Evolutionary conservation across 352 stramenopile genomes (phyloP).

Genomic region (Pythium periplocum): DNA sequence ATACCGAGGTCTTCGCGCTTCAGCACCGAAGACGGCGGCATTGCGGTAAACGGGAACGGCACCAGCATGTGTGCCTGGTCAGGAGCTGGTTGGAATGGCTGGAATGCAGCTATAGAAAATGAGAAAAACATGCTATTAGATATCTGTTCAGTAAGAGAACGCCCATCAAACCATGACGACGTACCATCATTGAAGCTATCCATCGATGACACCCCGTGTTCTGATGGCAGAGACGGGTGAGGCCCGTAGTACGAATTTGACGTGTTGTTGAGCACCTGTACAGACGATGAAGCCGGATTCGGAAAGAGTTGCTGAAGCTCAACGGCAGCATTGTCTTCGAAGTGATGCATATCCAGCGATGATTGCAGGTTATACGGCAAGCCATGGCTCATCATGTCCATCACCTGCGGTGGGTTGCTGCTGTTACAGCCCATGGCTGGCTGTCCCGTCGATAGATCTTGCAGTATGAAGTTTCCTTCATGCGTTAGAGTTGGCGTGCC

Average conservation of each 20-base stretch:
- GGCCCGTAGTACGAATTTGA: no score
- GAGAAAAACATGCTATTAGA: conserved; percentile 1
- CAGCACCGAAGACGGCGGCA: conserved; percentile 10
- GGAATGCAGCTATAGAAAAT: conserved; percentile 8
- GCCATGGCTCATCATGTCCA: no score
- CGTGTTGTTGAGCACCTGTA: no score
- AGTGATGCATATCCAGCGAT: conserved; percentile 15
- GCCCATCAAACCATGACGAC: neutral
- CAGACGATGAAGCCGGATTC: neutral
- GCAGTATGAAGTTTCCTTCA: no score
- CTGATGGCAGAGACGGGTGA: neutral
- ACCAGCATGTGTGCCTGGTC: conserved; percentile 16
- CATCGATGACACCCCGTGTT: conserved; percentile 6
- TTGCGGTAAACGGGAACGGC: conserved; percentile 13
- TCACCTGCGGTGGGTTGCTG: no score
- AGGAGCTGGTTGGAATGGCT: conserved; percentile 3
- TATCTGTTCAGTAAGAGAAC: no score
- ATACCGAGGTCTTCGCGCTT: conserved; percentile 13
- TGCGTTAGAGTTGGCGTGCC: no score
- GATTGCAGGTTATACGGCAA: conserved; percentile 1
- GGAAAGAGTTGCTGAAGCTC: conserved; percentile 26
- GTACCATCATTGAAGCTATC: conserved; percentile 18
- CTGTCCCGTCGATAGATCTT: no score
- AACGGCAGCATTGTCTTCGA: conserved; percentile 14
- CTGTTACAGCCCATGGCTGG: no score